Conservation (phyloP, 2,329 filamentous ascomycete species). For the Ophiostoma perfectum region DNA sequence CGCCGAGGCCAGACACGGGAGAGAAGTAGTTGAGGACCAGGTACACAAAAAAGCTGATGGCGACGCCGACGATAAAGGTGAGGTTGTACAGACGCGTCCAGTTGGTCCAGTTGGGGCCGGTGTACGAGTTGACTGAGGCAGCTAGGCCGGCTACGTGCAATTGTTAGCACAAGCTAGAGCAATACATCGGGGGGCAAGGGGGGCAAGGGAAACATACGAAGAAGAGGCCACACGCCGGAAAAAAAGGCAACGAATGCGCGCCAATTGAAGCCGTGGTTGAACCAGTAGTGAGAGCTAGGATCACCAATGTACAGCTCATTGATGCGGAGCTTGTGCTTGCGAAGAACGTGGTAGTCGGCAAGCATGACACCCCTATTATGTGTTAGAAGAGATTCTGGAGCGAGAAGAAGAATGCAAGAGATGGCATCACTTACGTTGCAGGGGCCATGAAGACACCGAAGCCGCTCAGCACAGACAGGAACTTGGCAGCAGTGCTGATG, state of each 20-base stretch:
- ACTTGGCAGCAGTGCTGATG: conserved; percentile 30
- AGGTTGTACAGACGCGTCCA: not conserved
- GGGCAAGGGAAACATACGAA: conserved; percentile 29
- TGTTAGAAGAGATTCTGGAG: not conserved
- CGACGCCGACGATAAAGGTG: conserved; percentile 33
- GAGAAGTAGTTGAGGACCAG: conserved; percentile 19
- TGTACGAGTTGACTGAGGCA: not conserved
- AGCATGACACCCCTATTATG: conserved; percentile 21
- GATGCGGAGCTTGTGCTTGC: conserved; percentile 37
- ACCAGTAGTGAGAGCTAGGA: conserved; percentile 40
- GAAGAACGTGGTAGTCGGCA: conserved; percentile 29
- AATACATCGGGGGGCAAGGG: not conserved
- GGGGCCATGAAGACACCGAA: conserved; percentile 43
- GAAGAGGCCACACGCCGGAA: conserved; percentile 32
- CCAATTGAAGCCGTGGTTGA: conserved; percentile 40
- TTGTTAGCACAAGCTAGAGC: not conserved
- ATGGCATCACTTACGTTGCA: conserved; percentile 27
- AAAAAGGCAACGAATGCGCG: conserved; percentile 27
- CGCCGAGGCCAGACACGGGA: conserved; percentile 23
- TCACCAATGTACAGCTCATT: conserved; percentile 39
- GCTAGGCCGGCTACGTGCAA: not conserved
- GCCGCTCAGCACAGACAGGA: conserved; percentile 30
- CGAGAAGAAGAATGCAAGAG: not conserved
- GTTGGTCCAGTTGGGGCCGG: not conserved
- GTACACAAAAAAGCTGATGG: conserved; percentile 35